Evolutionary conservation across 805 yeast species (phyloP).

Genomic region (Schwanniomyces yamadae): DNA sequence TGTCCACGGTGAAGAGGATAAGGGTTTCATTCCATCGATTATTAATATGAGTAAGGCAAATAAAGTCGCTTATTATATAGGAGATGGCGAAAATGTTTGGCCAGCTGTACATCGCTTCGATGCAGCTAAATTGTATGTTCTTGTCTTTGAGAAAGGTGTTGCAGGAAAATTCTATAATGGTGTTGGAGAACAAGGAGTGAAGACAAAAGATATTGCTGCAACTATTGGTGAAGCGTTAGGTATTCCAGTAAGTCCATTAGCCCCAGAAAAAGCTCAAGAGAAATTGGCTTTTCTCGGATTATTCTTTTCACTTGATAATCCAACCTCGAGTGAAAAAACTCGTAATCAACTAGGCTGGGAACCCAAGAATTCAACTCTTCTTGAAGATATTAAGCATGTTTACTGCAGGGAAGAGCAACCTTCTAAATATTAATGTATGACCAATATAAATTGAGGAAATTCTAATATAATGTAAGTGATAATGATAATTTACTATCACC

Average conservation of each 20-base stretch:
- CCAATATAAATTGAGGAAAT: too few relatives aligned
- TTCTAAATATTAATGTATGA: too few relatives aligned
- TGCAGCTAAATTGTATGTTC: constrained; percentile 25
- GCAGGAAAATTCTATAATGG: constrained; percentile 9
- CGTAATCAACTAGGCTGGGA: constrained; percentile 22
- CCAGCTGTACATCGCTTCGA: constrained; percentile 29
- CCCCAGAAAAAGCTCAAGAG: constrained; percentile 11
- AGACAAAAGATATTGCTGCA: constrained; percentile 23
- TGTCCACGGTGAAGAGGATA: constrained; percentile 32
- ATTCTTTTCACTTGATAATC: constrained; percentile 6
- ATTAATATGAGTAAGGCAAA: constrained; percentile 27
- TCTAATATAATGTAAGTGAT: too few relatives aligned
- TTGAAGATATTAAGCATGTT: constrained; percentile 28
- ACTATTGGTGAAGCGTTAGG: constrained; percentile 17
- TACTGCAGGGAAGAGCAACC: too few relatives aligned
- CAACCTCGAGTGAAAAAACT: constrained; percentile 15
- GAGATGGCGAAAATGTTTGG: constrained; percentile 32
- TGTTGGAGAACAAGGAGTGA: constrained; percentile 15
- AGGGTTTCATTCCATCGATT: constrained; percentile 21
- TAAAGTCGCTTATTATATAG: constrained; percentile 33
- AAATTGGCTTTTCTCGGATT: constrained; percentile 11
- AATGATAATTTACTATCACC: too few relatives aligned
- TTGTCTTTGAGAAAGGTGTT: constrained; percentile 10
- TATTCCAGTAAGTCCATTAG: constrained; percentile 13
- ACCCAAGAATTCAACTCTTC: constrained; percentile 15